phyloP scores from a whole-genome alignment of 176 grass and related monocot genomes.

The Ananas comosus region DNA sequence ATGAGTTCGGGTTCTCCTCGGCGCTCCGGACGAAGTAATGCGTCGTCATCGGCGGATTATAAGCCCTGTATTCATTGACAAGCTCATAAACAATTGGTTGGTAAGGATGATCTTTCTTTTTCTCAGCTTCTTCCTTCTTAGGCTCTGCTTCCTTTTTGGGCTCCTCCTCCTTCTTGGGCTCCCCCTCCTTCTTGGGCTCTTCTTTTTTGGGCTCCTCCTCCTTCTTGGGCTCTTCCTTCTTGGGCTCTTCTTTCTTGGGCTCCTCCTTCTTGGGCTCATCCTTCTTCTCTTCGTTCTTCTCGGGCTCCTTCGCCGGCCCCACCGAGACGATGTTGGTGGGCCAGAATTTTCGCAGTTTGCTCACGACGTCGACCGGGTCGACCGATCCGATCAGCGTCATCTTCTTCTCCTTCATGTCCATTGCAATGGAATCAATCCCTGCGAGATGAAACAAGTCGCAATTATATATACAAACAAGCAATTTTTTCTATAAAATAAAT shows the following conservation, averaged over 20 bases:
- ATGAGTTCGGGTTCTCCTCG: conserved; percentile 90
- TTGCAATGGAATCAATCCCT: conserved; percentile 67
- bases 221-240: no score
- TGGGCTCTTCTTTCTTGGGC: no score
- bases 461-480: not conserved
- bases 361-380: conserved; percentile 65
- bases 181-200: no score
- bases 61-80: conserved; percentile 39
- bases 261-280: not conserved
- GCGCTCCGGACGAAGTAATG: conserved; percentile 61
- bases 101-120: conserved; percentile 20
- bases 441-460: not conserved
- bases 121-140: conserved; percentile 22
- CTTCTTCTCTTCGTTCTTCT: conserved; percentile 45
- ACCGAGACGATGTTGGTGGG: conserved; percentile 36
- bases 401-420: conserved; percentile 60
- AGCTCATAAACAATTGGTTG: conserved; percentile 43
- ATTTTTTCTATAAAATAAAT: no score
- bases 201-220: no score
- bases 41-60: conserved; percentile 25
- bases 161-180: conserved; percentile 7
- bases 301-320: conserved; percentile 63
- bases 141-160: conserved; percentile 13
- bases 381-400: conserved; percentile 70
- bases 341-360: conserved; percentile 75